Conservation (phyloP, 805 yeast genomes). For the Pichia cephalocereana region DNA sequence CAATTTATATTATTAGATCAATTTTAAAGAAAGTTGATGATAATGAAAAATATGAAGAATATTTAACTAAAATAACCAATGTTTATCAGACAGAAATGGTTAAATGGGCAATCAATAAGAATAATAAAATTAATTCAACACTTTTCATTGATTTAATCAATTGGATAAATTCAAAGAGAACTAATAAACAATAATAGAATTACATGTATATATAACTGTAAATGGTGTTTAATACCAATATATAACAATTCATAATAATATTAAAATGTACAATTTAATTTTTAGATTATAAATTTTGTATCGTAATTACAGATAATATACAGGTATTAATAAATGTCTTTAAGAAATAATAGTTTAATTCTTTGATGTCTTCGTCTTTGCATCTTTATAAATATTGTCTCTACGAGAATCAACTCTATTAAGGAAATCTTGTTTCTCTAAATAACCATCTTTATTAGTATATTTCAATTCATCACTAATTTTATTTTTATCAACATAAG, state of each 20-base stretch:
- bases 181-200: background rate
- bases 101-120: constrained; percentile 46
- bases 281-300: too few species aligned
- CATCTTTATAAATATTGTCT: constrained; percentile 41
- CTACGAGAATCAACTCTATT: constrained; percentile 57
- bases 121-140: constrained; percentile 41
- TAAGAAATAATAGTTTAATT: background rate
- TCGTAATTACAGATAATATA: background rate
- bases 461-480: constrained; percentile 72
- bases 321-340: too few species aligned
- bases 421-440: constrained; percentile 87
- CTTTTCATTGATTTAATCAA: constrained; percentile 72
- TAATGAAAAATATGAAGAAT: constrained; percentile 12
- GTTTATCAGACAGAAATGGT: constrained; percentile 49
- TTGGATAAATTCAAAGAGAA: constrained; percentile 56
- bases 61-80: constrained; percentile 39
- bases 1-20: constrained; percentile 55
- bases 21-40: constrained; percentile 31
- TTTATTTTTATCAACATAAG: constrained; percentile 80
- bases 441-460: constrained; percentile 82
- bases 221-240: too few species aligned
- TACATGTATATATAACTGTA: background rate
- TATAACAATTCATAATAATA: too few species aligned
- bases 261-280: too few species aligned
- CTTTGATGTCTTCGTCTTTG: constrained; percentile 12